Conservation (phyloP, 2,329 filamentous ascomycete species). For the Pseudofabraea citricarpa region DNA sequence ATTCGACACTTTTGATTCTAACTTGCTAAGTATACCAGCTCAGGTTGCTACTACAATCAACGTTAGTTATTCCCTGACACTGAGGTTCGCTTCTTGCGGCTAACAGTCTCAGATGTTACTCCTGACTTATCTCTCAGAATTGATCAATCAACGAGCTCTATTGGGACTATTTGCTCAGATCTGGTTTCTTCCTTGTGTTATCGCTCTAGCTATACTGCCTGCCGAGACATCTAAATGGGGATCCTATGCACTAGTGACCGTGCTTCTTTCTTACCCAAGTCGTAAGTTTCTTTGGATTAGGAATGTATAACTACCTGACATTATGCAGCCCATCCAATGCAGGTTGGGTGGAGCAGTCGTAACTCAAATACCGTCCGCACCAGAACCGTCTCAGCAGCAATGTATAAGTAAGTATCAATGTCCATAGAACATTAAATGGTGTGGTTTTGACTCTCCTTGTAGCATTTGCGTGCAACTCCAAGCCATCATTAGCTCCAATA, state of each 20-base stretch:
- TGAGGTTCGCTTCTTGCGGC: too few species aligned
- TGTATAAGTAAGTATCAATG: constrained; percentile 45
- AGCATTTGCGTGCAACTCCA: constrained; percentile 29
- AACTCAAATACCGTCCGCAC: constrained; percentile 58
- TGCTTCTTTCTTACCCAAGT: constrained; percentile 16
- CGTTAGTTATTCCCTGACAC: too few species aligned
- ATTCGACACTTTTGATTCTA: constrained; percentile 17
- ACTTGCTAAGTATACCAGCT: constrained; percentile 14
- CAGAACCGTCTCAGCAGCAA: constrained; percentile 53
- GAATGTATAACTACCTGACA: too few species aligned
- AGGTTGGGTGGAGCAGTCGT: constrained; percentile 39
- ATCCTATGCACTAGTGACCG: constrained; percentile 26
- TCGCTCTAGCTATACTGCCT: constrained; percentile 22
- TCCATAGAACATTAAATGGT: too few species aligned
- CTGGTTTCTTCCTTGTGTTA: constrained; percentile 33
- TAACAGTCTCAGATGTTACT: too few species aligned
- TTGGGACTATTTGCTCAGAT: constrained; percentile 30
- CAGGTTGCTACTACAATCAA: constrained; percentile 21
- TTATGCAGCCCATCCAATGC: constrained; percentile 5
- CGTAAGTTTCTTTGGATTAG: constrained; percentile 22
- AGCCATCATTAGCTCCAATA: constrained; percentile 23
- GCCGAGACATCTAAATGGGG: constrained; percentile 14
- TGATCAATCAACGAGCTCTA: constrained; percentile 31
- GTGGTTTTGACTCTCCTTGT: too few species aligned
- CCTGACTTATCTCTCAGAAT: constrained; percentile 39